phyloP scores from a whole-genome alignment of 305 asterid species.

The Rubia occidens region DNA sequence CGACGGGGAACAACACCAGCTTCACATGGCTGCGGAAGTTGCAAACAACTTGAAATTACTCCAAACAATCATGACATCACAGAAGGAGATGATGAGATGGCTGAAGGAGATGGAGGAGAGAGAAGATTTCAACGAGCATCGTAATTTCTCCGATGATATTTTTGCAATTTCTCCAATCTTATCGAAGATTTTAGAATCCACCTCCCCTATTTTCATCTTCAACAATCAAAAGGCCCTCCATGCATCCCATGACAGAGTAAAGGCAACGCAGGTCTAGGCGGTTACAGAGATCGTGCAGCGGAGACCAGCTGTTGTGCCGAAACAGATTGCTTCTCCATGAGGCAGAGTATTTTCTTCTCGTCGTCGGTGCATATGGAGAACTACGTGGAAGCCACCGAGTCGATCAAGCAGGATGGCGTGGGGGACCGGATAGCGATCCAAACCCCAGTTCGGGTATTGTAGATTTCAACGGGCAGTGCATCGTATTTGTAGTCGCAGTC shows the following conservation, averaged over 20 bases:
- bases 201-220: slow-evolving; percentile 39
- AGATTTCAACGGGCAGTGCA: slow-evolving; percentile 56
- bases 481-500: slow-evolving; percentile 54
- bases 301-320: slow-evolving; percentile 34
- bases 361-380: slow-evolving; percentile 37
- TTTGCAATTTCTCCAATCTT: slow-evolving; percentile 46
- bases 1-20: no score
- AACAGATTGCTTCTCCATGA: slow-evolving; percentile 48
- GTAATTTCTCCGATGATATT: slow-evolving; percentile 43
- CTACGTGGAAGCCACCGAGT: slow-evolving; percentile 32
- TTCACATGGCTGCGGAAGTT: no score
- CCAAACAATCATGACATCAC: no score
- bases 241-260: slow-evolving; percentile 32
- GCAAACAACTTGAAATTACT: no score
- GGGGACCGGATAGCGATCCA: slow-evolving; percentile 44
- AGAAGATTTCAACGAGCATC: no score
- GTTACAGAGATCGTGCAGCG: slow-evolving; percentile 23
- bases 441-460: slow-evolving; percentile 17
- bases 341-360: slow-evolving; percentile 35
- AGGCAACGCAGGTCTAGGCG: slow-evolving; percentile 26
- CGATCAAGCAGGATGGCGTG: slow-evolving; percentile 42
- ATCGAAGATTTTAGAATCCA: slow-evolving; percentile 21
- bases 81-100: no score
- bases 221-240: slow-evolving; percentile 22
- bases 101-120: no score